phyloP scores from a whole-genome alignment of 805 yeast species.

The Saccharomycopsis amapae region DNA sequence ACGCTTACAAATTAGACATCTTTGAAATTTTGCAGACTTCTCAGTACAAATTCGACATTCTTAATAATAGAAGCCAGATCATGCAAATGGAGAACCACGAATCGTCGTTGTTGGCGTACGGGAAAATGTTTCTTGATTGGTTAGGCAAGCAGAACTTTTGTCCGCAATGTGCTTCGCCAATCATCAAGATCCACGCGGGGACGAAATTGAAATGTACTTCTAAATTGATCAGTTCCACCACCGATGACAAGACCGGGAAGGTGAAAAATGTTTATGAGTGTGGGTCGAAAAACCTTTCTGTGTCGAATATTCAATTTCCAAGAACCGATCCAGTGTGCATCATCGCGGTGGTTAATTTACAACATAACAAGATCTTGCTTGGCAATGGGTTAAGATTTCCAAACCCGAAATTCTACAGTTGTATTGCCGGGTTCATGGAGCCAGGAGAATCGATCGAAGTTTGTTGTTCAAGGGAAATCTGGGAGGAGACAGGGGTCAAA shows the following conservation, averaged over 20 bases:
- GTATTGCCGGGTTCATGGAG: constrained; percentile 94
- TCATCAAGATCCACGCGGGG: constrained; percentile 61
- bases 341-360: constrained; percentile 62
- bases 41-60: not conserved
- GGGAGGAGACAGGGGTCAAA: constrained; percentile 91
- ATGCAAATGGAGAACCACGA: constrained; percentile 32
- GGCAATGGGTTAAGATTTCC: constrained; percentile 65
- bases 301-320: constrained; percentile 82
- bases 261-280: constrained; percentile 22
- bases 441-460: constrained; percentile 89
- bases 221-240: constrained; percentile 13
- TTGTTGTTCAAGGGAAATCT: constrained; percentile 81
- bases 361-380: constrained; percentile 55
- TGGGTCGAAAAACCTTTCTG: constrained; percentile 35
- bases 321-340: constrained; percentile 88
- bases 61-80: constrained; percentile 18
- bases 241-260: constrained; percentile 17
- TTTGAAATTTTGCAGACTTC: constrained; percentile 22
- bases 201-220: constrained; percentile 49
- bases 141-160: constrained; percentile 64
- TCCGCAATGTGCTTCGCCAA: constrained; percentile 74
- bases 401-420: constrained; percentile 55
- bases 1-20: constrained; percentile 17
- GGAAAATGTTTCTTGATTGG: constrained; percentile 84
- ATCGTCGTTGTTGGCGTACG: constrained; percentile 71